Conservation (phyloP, 768 basidiomycete genomes). For the Leccinum olivaceopallidum region DNA sequence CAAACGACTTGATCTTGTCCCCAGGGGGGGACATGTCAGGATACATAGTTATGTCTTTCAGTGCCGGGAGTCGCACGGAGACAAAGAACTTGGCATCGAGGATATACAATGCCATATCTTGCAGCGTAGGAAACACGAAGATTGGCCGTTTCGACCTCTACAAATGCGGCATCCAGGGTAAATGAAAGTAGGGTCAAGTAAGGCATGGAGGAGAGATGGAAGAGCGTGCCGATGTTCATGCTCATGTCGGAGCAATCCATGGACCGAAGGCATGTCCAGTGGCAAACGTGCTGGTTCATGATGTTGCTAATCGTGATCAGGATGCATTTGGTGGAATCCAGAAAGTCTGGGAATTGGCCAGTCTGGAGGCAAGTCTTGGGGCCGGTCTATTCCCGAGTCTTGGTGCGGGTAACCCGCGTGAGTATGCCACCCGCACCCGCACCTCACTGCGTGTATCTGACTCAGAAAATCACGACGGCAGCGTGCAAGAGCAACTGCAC, state of each 20-base stretch:
- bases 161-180: neutral
- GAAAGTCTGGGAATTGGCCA: too few species aligned
- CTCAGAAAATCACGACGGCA: too few species aligned
- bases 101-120: neutral
- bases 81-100: neutral
- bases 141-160: neutral
- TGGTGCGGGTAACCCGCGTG: too few species aligned
- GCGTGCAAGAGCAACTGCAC: too few species aligned
- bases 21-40: neutral
- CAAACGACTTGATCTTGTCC: neutral
- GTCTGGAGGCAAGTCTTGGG: too few species aligned
- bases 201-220: neutral
- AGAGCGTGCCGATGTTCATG: neutral
- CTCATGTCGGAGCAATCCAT: neutral
- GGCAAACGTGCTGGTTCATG: neutral
- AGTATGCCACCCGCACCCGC: too few species aligned
- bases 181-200: neutral
- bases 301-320: neutral
- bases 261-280: neutral
- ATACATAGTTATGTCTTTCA: neutral
- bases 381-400: too few species aligned
- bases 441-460: too few species aligned
- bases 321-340: too few species aligned
- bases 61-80: neutral
- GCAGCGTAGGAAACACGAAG: neutral